These are phyloP conservation scores for Fonsecaea pedrosoi DNA, from an alignment of 2,329 filamentous ascomycete genomes.

Conservation along the genomic window DNA sequence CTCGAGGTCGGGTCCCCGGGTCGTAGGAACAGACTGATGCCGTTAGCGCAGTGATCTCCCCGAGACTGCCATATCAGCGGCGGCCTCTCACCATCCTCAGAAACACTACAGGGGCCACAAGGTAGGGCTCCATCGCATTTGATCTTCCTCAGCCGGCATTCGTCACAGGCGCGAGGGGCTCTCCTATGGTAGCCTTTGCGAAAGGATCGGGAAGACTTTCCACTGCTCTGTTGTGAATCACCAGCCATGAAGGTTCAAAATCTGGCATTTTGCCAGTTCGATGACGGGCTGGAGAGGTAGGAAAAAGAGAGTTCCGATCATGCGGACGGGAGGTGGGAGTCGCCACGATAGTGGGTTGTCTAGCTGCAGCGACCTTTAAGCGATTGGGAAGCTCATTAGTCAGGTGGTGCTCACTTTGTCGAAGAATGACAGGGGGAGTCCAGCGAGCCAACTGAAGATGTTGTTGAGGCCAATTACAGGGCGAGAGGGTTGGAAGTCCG, in stretches of 20 bases:
- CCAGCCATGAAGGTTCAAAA: slow-evolving; percentile 23
- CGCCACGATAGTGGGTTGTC: neutral
- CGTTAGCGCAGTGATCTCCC: slow-evolving; percentile 3
- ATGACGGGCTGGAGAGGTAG: neutral
- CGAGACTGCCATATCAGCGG: neutral
- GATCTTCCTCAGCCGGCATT: slow-evolving; percentile 36
- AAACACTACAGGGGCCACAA: slow-evolving; percentile 31
- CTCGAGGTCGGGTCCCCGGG: slow-evolving; percentile 28
- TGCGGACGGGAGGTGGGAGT: slow-evolving; percentile 10
- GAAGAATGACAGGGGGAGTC: too few relatives aligned
- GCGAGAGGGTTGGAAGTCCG: neutral
- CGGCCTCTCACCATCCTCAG: slow-evolving; percentile 23
- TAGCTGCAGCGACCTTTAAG: neutral
- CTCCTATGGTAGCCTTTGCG: slow-evolving; percentile 34
- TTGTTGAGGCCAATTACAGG: neutral
- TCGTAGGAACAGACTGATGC: slow-evolving; percentile 34
- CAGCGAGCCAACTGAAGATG: too few relatives aligned
- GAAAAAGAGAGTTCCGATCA: slow-evolving; percentile 19
- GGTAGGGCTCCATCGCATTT: slow-evolving; percentile 37
- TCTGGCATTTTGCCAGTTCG: slow-evolving; percentile 11
- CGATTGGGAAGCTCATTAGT: neutral
- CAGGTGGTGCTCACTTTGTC: neutral
- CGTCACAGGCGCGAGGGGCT: slow-evolving; percentile 35
- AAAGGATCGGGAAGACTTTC: slow-evolving; percentile 11
- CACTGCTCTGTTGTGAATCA: slow-evolving; percentile 12